These are phyloP conservation scores for Macrophomina phaseolina DNA, from an alignment of 2,329 filamentous ascomycete species.

Conservation along the genomic window DNA sequence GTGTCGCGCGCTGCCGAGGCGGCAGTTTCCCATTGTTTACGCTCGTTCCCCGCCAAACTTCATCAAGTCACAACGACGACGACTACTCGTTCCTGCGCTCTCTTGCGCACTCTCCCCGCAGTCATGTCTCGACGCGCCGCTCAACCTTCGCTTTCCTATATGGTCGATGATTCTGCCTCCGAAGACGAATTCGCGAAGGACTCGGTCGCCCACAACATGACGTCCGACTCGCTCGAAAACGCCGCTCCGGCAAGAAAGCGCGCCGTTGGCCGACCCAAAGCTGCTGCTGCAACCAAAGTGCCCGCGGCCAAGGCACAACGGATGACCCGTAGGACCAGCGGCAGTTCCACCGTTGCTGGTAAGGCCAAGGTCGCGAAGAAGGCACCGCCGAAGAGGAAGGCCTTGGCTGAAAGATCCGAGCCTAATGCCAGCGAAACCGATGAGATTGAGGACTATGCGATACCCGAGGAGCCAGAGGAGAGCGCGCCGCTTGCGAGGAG, in stretches of 20 bases:
- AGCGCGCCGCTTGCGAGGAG: not conserved
- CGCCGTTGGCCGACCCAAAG: constrained; percentile 32
- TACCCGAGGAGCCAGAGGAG: constrained; percentile 27
- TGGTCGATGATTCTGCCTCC: constrained; percentile 47
- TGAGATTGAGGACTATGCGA: constrained; percentile 49
- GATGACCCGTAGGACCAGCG: constrained; percentile 45
- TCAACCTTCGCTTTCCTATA: constrained; percentile 44
- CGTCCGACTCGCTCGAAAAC: constrained; percentile 50
- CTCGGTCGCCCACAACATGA: constrained; percentile 44
- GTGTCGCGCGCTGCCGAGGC: constrained; percentile 7
- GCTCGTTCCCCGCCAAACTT: constrained; percentile 7
- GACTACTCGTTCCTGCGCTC: not conserved
- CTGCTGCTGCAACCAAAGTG: constrained; percentile 35
- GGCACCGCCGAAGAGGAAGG: constrained; percentile 45
- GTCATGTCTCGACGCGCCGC: constrained; percentile 43
- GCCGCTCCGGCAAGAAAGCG: constrained; percentile 39
- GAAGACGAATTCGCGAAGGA: constrained; percentile 48
- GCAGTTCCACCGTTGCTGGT: constrained; percentile 37
- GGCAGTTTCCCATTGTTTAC: constrained; percentile 17
- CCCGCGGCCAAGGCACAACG: constrained; percentile 42
- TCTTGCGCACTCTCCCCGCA: not conserved
- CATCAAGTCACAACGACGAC: not conserved
- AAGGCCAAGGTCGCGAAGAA: constrained; percentile 38
- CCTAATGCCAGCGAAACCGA: constrained; percentile 51
- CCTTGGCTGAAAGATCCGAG: constrained; percentile 47